Percentiles rank a stretch among this genome's conserved stretches.
These are phyloP conservation scores for Coelastrella sp. DNA, from an alignment of 139 green algal species.

Conservation along the genomic window DNA sequence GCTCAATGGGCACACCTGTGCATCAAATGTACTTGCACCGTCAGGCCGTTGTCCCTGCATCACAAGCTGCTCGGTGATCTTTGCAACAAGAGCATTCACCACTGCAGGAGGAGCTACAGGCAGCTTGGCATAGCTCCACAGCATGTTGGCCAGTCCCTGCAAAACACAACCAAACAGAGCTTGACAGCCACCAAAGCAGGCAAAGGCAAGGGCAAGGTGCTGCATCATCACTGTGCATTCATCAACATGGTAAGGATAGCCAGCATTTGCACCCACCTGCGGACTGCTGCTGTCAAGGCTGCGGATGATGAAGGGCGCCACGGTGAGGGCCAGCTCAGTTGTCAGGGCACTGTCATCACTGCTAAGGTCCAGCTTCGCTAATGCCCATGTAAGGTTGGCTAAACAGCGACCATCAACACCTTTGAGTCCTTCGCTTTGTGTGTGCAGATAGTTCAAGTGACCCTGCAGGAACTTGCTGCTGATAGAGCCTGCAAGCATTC, in stretches of 20 bases:
- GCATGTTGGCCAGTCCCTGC: slow-evolving; percentile 71
- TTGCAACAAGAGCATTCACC: slow-evolving; percentile 50
- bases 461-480: slow-evolving; percentile 60
- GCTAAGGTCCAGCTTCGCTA: slow-evolving; percentile 67
- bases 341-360: slow-evolving; percentile 47
- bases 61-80: slow-evolving; percentile 65
- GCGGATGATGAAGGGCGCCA: slow-evolving; percentile 57
- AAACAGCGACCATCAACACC: slow-evolving; percentile 68
- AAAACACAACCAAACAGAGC: not conserved
- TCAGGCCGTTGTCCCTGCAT: slow-evolving; percentile 27
- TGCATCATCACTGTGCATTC: no score
- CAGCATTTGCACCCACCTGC: slow-evolving; percentile 41
- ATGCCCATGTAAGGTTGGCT: slow-evolving; percentile 66
- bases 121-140: slow-evolving; percentile 72
- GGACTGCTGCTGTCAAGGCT: slow-evolving; percentile 54
- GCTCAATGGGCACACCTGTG: slow-evolving; percentile 45
- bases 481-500: slow-evolving; percentile 53
- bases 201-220: not conserved
- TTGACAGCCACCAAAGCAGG: not conserved
- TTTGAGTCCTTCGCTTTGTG: slow-evolving; percentile 49
- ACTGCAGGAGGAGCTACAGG: slow-evolving; percentile 51
- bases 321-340: slow-evolving; percentile 59
- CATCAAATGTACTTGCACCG: slow-evolving; percentile 52
- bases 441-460: slow-evolving; percentile 57
- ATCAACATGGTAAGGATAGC: not conserved